Evolutionary conservation across 306 rosid species (phyloP), one percentile per base, ranked within the genome.

Genomic region (Datisca glomerata): DNA sequence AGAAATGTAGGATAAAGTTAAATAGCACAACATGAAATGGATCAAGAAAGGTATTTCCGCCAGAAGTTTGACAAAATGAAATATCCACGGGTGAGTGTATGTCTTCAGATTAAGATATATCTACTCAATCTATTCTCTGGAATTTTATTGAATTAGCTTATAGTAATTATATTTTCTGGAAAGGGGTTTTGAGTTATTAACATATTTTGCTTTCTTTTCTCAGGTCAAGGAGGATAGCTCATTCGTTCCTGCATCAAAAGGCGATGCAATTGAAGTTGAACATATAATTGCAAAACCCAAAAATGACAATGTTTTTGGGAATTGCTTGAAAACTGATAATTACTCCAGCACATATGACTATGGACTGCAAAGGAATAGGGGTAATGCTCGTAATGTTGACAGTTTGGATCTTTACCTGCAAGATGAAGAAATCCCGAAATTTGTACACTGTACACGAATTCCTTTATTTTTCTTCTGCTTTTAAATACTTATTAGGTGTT

Each of bases 161-260:
- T n/a, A n/a, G n/a, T n/a, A n/a, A n/a, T n/a, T 2, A 29, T 29
- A 20, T 17, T 18, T 28, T 15, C 23, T 27, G 33, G 43, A 15
- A 36, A 0, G 40, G 29, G 8, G 41, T 41, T 19, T 51, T 18
- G 33, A 56, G 34, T 56, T 45, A 41, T 53, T 4, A 21, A 41
- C 13, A 18, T 19, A 41, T 25, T 51, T 25, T 51, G 37, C 43
- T 49, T 53, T 21, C 5, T 57, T 29, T 49, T 43, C 49, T 28
- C 45, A 75, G 86, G 78, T 68, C 19, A 80, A 66, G 58, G 68
- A 69, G 60, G 86, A 75, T 15, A 81, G 57, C 39, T 59, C 82
- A 29, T 71, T 59, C 53, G 66, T 48, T 55, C 66, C 85, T 62
- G 28, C 59, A 17, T 47, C 72, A 51, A 59, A 72, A 43, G 80